A percentile compares a stretch with the other conserved stretches of the same genome.
Conservation (phyloP, 148 eudicot genomes). For the Beta vulgaris region DNA sequence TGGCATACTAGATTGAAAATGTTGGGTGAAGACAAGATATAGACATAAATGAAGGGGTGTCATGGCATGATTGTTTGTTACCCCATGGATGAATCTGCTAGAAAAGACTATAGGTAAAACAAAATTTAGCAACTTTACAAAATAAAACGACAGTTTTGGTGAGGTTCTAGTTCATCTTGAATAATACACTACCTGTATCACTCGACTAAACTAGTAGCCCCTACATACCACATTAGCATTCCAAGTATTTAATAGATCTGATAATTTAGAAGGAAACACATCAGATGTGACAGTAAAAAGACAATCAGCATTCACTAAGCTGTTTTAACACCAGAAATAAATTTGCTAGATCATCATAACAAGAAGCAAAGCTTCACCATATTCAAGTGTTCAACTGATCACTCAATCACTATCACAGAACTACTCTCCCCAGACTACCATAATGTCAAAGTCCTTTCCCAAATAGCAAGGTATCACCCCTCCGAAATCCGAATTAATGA, state of each 20-base stretch:
- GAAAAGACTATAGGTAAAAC: conserved; percentile 4
- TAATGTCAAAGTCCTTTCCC: no score
- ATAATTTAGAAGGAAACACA: conserved; percentile 2
- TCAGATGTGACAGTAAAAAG: neutral
- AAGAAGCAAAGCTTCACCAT: neutral
- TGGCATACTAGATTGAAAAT: neutral
- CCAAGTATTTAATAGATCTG: neutral
- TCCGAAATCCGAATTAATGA: no score
- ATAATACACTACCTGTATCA: neutral
- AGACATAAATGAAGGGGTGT: conserved; percentile 14
- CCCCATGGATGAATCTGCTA: conserved; percentile 7
- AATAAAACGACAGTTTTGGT: neutral
- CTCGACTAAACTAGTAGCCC: neutral
- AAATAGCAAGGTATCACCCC: no score
- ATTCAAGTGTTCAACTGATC: neutral
- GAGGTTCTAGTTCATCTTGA: conserved; percentile 16
- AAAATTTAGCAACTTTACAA: neutral
- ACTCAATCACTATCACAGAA: neutral
- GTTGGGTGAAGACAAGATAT: conserved; percentile 11
- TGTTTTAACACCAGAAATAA: neutral
- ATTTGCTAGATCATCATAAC: neutral
- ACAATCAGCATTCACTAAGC: neutral
- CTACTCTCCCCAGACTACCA: no score
- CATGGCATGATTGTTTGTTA: conserved; percentile 4
- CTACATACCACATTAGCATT: no score